These are phyloP conservation scores for Benincasa hispida DNA, from an alignment of 306 rosid genomes.

Conservation along the genomic window DNA sequence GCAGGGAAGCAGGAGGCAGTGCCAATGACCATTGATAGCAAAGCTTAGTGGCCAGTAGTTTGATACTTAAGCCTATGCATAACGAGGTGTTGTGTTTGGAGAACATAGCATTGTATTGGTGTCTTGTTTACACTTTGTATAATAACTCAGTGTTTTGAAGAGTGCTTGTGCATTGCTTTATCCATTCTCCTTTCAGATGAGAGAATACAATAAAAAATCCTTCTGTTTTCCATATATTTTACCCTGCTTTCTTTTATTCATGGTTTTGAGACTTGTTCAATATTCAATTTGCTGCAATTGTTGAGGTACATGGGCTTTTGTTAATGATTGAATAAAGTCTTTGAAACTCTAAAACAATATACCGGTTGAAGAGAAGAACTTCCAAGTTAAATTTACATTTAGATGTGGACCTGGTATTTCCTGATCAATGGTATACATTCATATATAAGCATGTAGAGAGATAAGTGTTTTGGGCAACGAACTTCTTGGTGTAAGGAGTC, in stretches of 20 bases:
- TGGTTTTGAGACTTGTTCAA: not conserved
- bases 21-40: conserved; percentile 46
- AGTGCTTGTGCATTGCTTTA: not conserved
- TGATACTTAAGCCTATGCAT: not conserved
- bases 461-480: no score
- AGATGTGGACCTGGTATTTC: no score
- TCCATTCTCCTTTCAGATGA: not conserved
- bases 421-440: no score
- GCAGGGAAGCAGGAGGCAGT: conserved; percentile 31
- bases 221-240: not conserved
- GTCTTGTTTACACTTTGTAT: not conserved
- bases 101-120: not conserved
- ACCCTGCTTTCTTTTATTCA: not conserved
- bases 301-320: no score
- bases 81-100: not conserved
- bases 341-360: no score
- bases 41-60: conserved; percentile 17
- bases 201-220: not conserved
- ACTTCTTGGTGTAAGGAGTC: no score
- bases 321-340: no score
- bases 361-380: no score
- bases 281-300: not conserved
- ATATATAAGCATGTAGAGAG: no score
- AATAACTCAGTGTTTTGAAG: not conserved
- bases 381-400: no score